Percentiles rank a stretch among this genome's conserved stretches.
These are phyloP conservation scores for Geranomyces variabilis DNA, from an alignment of 192 early-diverging fungal genomes.

Conservation along the genomic window DNA sequence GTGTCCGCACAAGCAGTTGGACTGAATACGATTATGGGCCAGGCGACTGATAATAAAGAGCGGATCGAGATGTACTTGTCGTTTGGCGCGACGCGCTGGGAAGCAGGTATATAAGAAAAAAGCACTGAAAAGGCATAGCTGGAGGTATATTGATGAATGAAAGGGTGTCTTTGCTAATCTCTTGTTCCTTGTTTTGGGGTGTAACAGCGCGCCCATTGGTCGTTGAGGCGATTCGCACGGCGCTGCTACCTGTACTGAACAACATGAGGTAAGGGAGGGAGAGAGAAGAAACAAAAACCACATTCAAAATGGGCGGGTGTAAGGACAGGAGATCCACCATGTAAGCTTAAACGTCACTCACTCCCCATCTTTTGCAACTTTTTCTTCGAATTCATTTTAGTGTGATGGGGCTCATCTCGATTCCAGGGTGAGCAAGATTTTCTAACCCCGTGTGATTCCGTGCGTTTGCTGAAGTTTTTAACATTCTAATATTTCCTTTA, in stretches of 20 bases:
- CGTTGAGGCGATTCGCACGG: constrained; percentile 68
- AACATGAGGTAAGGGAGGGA: too few species aligned
- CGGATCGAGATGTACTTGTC: constrained; percentile 64
- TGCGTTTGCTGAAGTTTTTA: not conserved
- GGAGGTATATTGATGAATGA: not conserved
- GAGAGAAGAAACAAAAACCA: too few species aligned
- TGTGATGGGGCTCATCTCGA: constrained; percentile 83
- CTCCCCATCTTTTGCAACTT: too few species aligned
- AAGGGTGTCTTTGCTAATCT: too few species aligned
- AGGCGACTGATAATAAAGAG: constrained; percentile 36
- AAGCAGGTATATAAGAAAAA: constrained; percentile 53
- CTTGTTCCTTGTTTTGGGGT: too few species aligned
- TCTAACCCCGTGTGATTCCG: not conserved
- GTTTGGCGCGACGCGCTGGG: constrained; percentile 81
- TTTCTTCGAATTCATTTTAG: too few species aligned
- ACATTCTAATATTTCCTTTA: not conserved
- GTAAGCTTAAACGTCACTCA: too few species aligned
- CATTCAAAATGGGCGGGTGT: too few species aligned
- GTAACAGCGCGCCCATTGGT: constrained; percentile 64
- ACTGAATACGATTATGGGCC: constrained; percentile 24
- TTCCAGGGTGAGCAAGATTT: constrained; percentile 58
- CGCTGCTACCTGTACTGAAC: constrained; percentile 81
- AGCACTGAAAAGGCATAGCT: not conserved
- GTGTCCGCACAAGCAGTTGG: constrained; percentile 39
- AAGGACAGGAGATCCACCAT: too few species aligned